phyloP scores from a whole-genome alignment of 1,284 basidiomycete genomes.

The Pyrrhoderma lamaoense region DNA sequence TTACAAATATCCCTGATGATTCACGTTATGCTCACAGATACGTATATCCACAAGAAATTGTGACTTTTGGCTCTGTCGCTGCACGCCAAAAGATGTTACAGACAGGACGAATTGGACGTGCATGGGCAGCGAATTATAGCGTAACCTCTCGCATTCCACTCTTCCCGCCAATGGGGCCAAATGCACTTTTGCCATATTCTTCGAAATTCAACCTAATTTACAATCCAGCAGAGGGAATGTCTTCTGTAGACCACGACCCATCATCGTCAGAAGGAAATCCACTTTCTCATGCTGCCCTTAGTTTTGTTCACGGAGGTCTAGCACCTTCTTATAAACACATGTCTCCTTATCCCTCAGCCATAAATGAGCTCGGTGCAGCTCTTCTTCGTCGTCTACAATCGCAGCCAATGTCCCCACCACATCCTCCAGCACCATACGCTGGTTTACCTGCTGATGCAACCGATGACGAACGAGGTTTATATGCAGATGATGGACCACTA shows the following conservation, averaged over 20 bases:
- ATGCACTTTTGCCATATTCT: conserved; percentile 58
- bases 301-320: conserved; percentile 85
- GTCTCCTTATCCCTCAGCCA: conserved; percentile 71
- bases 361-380: conserved; percentile 65
- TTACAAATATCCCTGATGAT: neutral
- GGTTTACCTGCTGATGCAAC: conserved; percentile 66
- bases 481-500: conserved; percentile 69
- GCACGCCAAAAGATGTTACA: conserved; percentile 65
- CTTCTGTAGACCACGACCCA: conserved; percentile 16
- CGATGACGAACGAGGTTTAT: conserved; percentile 60
- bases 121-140: conserved; percentile 85
- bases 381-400: conserved; percentile 60
- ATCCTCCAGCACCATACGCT: conserved; percentile 74
- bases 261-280: conserved; percentile 30
- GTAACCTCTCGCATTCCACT: conserved; percentile 75
- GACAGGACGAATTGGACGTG: conserved; percentile 71
- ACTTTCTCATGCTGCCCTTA: conserved; percentile 68
- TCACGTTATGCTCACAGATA: conserved; percentile 53
- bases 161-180: conserved; percentile 57
- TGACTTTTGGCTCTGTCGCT: conserved; percentile 68
- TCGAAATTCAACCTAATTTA: conserved; percentile 49
- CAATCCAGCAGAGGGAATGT: conserved; percentile 57
- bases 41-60: conserved; percentile 72
- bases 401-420: conserved; percentile 57
- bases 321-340: conserved; percentile 67